A percentile compares a stretch with the other conserved stretches of the same genome.
These are phyloP conservation scores for Zygoascus tannicola DNA, from an alignment of 805 yeast genomes.

Conservation along the genomic window DNA sequence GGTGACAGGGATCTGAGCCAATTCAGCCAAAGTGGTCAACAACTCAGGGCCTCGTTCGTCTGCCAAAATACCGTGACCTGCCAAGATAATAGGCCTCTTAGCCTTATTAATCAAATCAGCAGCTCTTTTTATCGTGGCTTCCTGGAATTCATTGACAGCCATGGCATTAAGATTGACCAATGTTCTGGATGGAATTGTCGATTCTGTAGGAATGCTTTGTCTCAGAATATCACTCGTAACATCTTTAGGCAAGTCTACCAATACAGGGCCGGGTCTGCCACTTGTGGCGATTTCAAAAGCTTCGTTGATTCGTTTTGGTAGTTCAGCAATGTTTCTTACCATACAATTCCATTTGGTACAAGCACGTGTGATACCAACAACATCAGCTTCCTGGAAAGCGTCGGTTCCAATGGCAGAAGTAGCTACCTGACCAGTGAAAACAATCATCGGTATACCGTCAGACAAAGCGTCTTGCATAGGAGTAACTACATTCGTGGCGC, in stretches of 20 bases:
- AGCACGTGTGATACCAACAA: conserved; percentile 90
- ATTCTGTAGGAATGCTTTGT: conserved; percentile 83
- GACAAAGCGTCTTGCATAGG: conserved; percentile 97
- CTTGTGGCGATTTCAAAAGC: conserved; percentile 94
- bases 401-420: conserved; percentile 95
- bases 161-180: conserved; percentile 59
- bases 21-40: conserved; percentile 77
- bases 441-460: conserved; percentile 96
- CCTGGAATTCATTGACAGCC: conserved; percentile 64
- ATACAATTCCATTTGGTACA: conserved; percentile 99
- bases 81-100: conserved; percentile 81
- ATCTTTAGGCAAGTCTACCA: conserved; percentile 96
- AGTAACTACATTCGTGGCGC: conserved; percentile 97
- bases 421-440: conserved; percentile 95
- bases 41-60: conserved; percentile 69
- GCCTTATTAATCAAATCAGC: conserved; percentile 74
- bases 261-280: conserved; percentile 98
- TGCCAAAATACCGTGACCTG: conserved; percentile 84
- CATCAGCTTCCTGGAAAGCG: conserved; percentile 99
- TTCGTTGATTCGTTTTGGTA: conserved; percentile 92
- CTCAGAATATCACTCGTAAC: conserved; percentile 88
- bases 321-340: conserved; percentile 91
- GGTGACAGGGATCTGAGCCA: conserved; percentile 91
- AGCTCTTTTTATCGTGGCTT: conserved; percentile 63
- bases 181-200: conserved; percentile 51